These are phyloP conservation scores for Calonectria pteridis DNA, from an alignment of 2,329 filamentous ascomycete genomes.

Conservation along the genomic window DNA sequence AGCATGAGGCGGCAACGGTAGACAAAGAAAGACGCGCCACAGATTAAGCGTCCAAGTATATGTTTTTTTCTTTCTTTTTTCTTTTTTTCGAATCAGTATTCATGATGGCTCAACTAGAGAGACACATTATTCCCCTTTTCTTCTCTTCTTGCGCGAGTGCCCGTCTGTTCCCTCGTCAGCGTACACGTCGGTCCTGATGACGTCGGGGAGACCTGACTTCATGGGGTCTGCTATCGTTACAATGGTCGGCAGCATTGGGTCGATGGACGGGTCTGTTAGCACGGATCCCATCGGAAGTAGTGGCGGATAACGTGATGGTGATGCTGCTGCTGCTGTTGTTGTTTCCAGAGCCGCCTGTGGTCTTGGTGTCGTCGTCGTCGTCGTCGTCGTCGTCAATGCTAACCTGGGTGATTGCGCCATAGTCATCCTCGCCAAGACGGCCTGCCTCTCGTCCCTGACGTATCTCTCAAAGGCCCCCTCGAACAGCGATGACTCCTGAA, in stretches of 20 bases:
- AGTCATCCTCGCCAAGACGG: too few relatives aligned
- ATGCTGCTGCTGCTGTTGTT: neutral
- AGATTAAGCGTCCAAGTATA: conserved; percentile 11
- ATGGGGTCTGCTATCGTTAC: neutral
- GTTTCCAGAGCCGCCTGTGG: neutral
- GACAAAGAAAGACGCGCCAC: conserved; percentile 11
- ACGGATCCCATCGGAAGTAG: neutral
- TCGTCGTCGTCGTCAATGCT: neutral
- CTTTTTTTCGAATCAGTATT: too few relatives aligned
- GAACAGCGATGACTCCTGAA: conserved; percentile 76
- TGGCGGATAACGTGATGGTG: neutral
- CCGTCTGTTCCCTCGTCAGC: neutral
- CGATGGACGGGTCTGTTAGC: neutral
- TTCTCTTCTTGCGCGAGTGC: neutral
- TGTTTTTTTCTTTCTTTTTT: too few relatives aligned
- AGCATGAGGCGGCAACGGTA: conserved; percentile 8
- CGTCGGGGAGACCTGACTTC: neutral
- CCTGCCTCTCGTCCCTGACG: conserved; percentile 24
- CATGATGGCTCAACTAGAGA: conserved; percentile 11
- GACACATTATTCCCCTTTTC: neutral
- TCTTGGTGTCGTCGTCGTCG: neutral
- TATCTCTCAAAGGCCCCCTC: conserved; percentile 75
- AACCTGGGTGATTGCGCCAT: neutral
- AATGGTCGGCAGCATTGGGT: neutral
- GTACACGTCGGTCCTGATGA: neutral